Evolutionary conservation across 495 filamentous ascomycete species (phyloP).

Genomic region (Evansstolkia leycettana): DNA sequence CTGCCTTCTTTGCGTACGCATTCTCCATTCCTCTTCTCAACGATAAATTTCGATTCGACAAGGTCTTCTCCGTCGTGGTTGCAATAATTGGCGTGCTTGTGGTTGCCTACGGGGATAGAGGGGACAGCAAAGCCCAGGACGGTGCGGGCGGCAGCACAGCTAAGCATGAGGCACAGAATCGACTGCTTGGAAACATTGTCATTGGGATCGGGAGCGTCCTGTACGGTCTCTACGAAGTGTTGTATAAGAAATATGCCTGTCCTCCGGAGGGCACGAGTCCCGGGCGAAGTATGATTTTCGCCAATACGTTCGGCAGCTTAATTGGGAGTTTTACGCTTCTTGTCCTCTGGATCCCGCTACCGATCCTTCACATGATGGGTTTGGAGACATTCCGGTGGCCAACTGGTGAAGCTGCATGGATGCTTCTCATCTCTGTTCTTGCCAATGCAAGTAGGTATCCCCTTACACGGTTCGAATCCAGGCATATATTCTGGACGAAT

Average conservation of each 20-base stretch:
- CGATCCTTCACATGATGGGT: conserved; percentile 64
- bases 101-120: conserved; percentile 77
- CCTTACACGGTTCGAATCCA: background rate
- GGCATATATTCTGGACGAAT: background rate
- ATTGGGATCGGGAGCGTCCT: conserved; percentile 89
- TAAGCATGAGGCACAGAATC: conserved; percentile 39
- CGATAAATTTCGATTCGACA: conserved; percentile 68
- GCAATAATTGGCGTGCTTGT: conserved; percentile 82
- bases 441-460: conserved; percentile 62
- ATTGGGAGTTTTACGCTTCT: conserved; percentile 75
- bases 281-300: conserved; percentile 77
- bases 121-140: conserved; percentile 35
- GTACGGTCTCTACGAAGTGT: conserved; percentile 92
- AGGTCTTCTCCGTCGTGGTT: conserved; percentile 69
- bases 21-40: conserved; percentile 84
- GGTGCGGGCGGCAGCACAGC: conserved; percentile 34
- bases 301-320: conserved; percentile 77
- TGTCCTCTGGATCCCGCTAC: conserved; percentile 87
- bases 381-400: conserved; percentile 77
- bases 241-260: conserved; percentile 87
- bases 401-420: conserved; percentile 58
- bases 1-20: conserved; percentile 94
- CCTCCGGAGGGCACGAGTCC: conserved; percentile 80
- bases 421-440: conserved; percentile 67
- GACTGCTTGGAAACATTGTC: conserved; percentile 74